Evolutionary conservation across 2,329 filamentous ascomycete genomes (phyloP).

Genomic region (Didymella lethalis): DNA sequence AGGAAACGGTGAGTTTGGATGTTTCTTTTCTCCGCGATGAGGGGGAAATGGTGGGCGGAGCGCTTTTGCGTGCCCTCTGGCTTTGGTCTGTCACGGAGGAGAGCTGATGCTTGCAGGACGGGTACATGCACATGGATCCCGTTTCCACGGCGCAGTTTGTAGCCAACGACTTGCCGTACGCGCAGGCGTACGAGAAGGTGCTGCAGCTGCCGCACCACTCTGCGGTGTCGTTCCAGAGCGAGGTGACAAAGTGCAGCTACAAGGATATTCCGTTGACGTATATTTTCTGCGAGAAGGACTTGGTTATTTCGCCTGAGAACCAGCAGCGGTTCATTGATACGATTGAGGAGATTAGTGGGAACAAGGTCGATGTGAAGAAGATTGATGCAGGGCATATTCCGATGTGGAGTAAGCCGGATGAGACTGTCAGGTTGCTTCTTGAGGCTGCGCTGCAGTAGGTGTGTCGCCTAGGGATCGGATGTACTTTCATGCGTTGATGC

Average conservation of each 20-base stretch:
- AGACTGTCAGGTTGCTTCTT: constrained; percentile 34
- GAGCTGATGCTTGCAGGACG: constrained; percentile 12
- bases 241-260: constrained; percentile 50
- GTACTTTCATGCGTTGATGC: too few species aligned
- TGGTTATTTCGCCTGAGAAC: constrained; percentile 33
- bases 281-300: constrained; percentile 50
- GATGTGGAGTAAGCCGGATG: constrained; percentile 32
- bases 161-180: constrained; percentile 31
- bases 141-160: constrained; percentile 13
- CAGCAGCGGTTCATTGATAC: constrained; percentile 46
- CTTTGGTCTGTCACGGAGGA: too few species aligned
- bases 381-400: constrained; percentile 49
- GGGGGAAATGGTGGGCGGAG: too few species aligned
- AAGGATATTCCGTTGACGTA: constrained; percentile 52
- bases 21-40: background rate
- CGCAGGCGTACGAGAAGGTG: constrained; percentile 29
- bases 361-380: constrained; percentile 41
- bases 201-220: constrained; percentile 43
- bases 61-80: too few species aligned
- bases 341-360: constrained; percentile 44
- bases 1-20: constrained; percentile 12
- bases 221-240: constrained; percentile 40
- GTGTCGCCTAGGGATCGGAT: too few species aligned
- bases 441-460: constrained; percentile 16
- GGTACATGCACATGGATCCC: constrained; percentile 29